These are phyloP conservation scores for Candida sp. DNA, from an alignment of 1,139 yeast genomes.

Conservation along the genomic window DNA sequence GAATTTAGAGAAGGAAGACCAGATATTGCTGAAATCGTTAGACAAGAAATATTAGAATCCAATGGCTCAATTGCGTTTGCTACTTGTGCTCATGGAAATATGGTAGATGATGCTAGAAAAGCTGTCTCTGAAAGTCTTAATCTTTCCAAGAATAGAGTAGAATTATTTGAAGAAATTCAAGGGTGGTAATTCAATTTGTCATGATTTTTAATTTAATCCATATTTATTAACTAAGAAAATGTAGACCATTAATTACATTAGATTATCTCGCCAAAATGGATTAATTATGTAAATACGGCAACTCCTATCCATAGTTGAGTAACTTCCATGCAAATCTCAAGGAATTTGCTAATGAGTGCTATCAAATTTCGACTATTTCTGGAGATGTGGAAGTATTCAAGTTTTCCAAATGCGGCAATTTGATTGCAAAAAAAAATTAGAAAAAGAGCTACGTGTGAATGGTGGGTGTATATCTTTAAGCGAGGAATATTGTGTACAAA, in stretches of 20 bases:
- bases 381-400: neutral
- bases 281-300: too few relatives aligned
- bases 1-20: constrained; percentile 42
- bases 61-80: constrained; percentile 33
- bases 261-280: too few relatives aligned
- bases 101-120: constrained; percentile 38
- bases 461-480: too few relatives aligned
- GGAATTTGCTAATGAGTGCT: too few relatives aligned
- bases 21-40: constrained; percentile 29
- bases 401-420: neutral
- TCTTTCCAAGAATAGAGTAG: constrained; percentile 29
- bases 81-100: constrained; percentile 39
- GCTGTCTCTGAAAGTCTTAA: constrained; percentile 28
- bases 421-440: neutral
- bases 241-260: too few relatives aligned
- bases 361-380: neutral
- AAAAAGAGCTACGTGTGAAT: too few relatives aligned
- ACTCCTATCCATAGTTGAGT: too few relatives aligned
- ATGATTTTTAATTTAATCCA: neutral
- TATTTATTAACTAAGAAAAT: too few relatives aligned
- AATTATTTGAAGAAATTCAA: constrained; percentile 40
- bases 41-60: constrained; percentile 24
- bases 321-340: too few relatives aligned
- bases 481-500: neutral
- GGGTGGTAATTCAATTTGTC: constrained; percentile 23